phyloP scores from a whole-genome alignment of 768 basidiomycete genomes.

The Artomyces pyxidatus region DNA sequence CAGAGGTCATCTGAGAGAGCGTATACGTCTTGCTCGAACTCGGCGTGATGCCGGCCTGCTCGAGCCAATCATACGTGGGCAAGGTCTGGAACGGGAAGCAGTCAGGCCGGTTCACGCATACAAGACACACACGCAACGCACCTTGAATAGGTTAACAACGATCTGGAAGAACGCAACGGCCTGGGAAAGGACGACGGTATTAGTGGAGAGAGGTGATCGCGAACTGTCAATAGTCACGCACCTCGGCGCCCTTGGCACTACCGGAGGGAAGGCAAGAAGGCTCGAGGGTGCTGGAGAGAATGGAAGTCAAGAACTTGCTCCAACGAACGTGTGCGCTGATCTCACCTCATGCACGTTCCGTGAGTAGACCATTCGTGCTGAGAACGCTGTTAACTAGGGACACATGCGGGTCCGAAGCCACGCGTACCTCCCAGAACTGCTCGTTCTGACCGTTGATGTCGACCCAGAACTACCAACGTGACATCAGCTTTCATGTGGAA shows the following conservation, averaged over 20 bases:
- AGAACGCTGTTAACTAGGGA: constrained; percentile 16
- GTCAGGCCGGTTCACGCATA: background rate
- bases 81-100: constrained; percentile 43
- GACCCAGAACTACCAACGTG: constrained; percentile 48
- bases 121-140: constrained; percentile 12
- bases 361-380: constrained; percentile 66
- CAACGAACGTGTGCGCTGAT: background rate
- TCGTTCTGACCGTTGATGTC: constrained; percentile 52
- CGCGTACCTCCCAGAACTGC: constrained; percentile 58
- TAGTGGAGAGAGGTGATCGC: background rate
- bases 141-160: constrained; percentile 54
- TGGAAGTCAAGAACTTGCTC: background rate
- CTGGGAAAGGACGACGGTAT: constrained; percentile 23
- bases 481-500: background rate
- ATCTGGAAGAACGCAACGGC: constrained; percentile 60
- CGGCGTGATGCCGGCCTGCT: constrained; percentile 66
- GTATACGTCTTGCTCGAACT: constrained; percentile 49
- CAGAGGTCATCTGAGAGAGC: constrained; percentile 42
- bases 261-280: constrained; percentile 50
- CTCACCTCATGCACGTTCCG: constrained; percentile 39
- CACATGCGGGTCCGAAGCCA: background rate
- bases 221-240: constrained; percentile 16
- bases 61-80: constrained; percentile 69
- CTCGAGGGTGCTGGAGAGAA: constrained; percentile 42
- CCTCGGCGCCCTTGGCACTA: constrained; percentile 56